Evolutionary conservation across 2,329 filamentous ascomycete genomes (phyloP), one percentile per base, ranked within the genome.

Genomic region (Sphaerulina vaccinii): DNA sequence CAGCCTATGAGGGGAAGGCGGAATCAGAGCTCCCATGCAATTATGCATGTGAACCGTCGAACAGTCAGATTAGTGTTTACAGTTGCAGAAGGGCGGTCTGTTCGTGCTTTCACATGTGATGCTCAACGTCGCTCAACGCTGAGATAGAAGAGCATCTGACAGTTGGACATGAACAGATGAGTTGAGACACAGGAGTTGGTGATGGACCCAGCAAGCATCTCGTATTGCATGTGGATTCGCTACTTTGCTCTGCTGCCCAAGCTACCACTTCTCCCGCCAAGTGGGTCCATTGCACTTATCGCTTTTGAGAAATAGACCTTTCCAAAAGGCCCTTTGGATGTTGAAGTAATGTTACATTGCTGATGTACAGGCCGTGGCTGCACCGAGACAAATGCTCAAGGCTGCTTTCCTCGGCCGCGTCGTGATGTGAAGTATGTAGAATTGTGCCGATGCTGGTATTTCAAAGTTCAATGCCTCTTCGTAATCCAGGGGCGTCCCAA

Each of bases 401-500:
- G 46, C 40, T 45, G 43, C 50, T 43, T 37, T 35, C 22, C 35
- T 50, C 42, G 52, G 46, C 45, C 49, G 42, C 37, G 37, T 49
- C 35, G 43, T 52, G 52, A 49, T 44, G 52, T 52, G 44, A 55
- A 54, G 45, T 52, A 37, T 51, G 51, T 57, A 50, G 47, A 54
- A 37, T 16, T 39, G 33, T 60, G 59, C 59, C 57, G 51, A 62
- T 60, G 57, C 57, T 62, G 59, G 59, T 62, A 60, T 41, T 33
- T 27, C 35, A 49, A 56, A 53, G 43, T 22, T 36, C 48, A 29
- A 44, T 42, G 9, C 44, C 29, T 24, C 39, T 46, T 44, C 32
- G 16, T 41, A 35, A 35, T 36, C 45, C 35, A 9, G 22, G 32
- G 22, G 32, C 22, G 3, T 11, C 27, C 5, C 11, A 32, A 11